Base-by-base conservation (phyloP, 2,329 filamentous ascomycete genomes). In the Ophiostoma quercus region DNA sequence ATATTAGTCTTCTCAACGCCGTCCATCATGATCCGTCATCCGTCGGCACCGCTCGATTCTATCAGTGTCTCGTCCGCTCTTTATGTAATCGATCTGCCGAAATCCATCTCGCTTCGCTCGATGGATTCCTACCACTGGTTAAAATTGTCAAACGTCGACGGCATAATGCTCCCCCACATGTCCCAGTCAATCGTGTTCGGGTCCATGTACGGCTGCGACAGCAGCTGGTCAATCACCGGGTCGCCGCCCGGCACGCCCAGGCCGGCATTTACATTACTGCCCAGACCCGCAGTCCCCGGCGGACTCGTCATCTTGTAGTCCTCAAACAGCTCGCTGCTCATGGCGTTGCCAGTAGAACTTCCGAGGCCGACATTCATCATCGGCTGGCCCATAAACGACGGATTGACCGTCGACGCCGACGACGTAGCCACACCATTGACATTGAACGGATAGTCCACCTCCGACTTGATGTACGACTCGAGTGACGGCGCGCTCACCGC, bases 161-260 rank as follows among this genome's bases (percentile, higher is more conserved):
- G 68, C 19, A 73, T 57, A 32, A 74, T 70, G 32, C 71, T 76
- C 4, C 76, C 75, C 77, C 81, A 82, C 75, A 84, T 78, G 68
- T 84, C 82, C 79, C 82, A 83, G 67, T 83, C 82, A 19, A 84
- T 74, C 3, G 77, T 74, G 11, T 79, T 78, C 6, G 80, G 76
- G 71, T 85, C 82, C 22, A 84, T 73, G 68, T 82, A 82, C 0
- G 79, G 79, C 69, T 74, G 73, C 19, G 79, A 78, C 57, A 84
- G 71, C 43, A 83, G 80, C 16, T 82, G 79, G 65, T 84, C 82
- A n/a, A 84, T 73, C 54, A 68, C 68, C 25, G 74, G 71, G 57
- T 79, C 77, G 5, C 19, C 8, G 8, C 12, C n/a, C 65, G 9
- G n/a, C 37, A 34, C 34, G 5, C 12, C 37, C 22, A 12, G 34